A percentile compares a stretch with the other conserved stretches of the same genome.
Conservation (phyloP, 2,329 filamentous ascomycete genomes). For the Leptoxyphium fumago region DNA sequence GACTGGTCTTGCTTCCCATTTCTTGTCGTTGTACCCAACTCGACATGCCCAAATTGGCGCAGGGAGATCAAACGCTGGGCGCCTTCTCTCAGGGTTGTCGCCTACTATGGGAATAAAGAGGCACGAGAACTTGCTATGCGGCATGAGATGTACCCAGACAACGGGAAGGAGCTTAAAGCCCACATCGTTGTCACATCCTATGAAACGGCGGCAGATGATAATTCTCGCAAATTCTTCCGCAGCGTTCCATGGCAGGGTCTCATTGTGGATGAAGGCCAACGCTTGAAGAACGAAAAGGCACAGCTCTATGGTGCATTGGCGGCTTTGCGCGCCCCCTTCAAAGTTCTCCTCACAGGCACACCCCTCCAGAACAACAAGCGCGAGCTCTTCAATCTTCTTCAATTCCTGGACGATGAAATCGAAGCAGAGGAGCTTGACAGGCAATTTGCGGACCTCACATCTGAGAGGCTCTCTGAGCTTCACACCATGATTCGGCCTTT, state of each 20-base stretch:
- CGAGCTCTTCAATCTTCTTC: slow-evolving; percentile 90
- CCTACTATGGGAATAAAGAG: slow-evolving; percentile 68
- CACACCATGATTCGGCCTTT: slow-evolving; percentile 68
- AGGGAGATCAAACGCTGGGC: slow-evolving; percentile 92
- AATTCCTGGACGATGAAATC: slow-evolving; percentile 67
- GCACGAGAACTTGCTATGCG: slow-evolving; percentile 63
- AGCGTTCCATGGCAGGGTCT: slow-evolving; percentile 71
- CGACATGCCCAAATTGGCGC: slow-evolving; percentile 95
- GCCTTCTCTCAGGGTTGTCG: slow-evolving; percentile 72
- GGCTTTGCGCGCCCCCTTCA: slow-evolving; percentile 64
- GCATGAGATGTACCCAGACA: slow-evolving; percentile 68
- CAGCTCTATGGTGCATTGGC: slow-evolving; percentile 62
- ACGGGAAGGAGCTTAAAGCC: slow-evolving; percentile 55
- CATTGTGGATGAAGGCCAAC: slow-evolving; percentile 88
- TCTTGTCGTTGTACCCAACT: slow-evolving; percentile 82
- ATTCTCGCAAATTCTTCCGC: slow-evolving; percentile 50
- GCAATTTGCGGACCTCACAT: slow-evolving; percentile 62
- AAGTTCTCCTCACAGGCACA: slow-evolving; percentile 73
- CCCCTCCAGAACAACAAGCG: slow-evolving; percentile 91
- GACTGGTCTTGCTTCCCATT: slow-evolving; percentile 72
- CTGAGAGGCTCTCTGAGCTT: slow-evolving; percentile 65
- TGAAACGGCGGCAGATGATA: slow-evolving; percentile 66
- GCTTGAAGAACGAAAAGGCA: slow-evolving; percentile 84
- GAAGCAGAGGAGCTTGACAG: slow-evolving; percentile 60
- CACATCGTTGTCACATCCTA: slow-evolving; percentile 94